Percentiles rank a stretch among this genome's conserved stretches.
Evolutionary conservation across 352 stramenopile genomes (phyloP).

Genomic region (Phytophthora cactorum): DNA sequence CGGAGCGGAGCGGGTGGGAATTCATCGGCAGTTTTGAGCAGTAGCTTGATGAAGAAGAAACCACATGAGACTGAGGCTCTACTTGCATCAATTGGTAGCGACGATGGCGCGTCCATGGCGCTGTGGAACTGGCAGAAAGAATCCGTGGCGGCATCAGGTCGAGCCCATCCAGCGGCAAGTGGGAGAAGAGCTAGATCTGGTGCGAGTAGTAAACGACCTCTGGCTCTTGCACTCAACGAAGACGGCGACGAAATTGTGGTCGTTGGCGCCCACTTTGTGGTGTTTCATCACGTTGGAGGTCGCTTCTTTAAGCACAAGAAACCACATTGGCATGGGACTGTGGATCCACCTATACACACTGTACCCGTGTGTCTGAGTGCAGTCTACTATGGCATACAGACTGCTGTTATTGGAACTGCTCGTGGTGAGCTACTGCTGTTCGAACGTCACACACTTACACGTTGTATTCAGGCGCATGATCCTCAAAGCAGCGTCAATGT

Average conservation of each 20-base stretch:
- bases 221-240: conserved; percentile 72
- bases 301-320: conserved; percentile 78
- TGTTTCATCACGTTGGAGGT: conserved; percentile 63
- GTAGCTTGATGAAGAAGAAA: conserved; percentile 61
- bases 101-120: conserved; percentile 68
- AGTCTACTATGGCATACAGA: conserved; percentile 63
- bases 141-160: conserved; percentile 60
- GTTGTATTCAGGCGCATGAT: conserved; percentile 67
- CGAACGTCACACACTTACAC: conserved; percentile 58
- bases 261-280: conserved; percentile 63
- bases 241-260: conserved; percentile 75
- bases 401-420: conserved; percentile 67
- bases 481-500: conserved; percentile 60
- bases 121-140: conserved; percentile 85
- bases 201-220: conserved; percentile 32
- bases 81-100: conserved; percentile 69
- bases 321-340: conserved; percentile 41
- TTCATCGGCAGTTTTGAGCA: conserved; percentile 43
- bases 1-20: conserved; percentile 33
- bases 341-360: conserved; percentile 46
- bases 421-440: conserved; percentile 75
- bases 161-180: conserved; percentile 38
- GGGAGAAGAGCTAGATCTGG: conserved; percentile 14
- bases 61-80: conserved; percentile 60
- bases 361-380: conserved; percentile 56